These are phyloP conservation scores for Leccinum subtestaceum DNA, from an alignment of 768 basidiomycete genomes.

Conservation along the genomic window DNA sequence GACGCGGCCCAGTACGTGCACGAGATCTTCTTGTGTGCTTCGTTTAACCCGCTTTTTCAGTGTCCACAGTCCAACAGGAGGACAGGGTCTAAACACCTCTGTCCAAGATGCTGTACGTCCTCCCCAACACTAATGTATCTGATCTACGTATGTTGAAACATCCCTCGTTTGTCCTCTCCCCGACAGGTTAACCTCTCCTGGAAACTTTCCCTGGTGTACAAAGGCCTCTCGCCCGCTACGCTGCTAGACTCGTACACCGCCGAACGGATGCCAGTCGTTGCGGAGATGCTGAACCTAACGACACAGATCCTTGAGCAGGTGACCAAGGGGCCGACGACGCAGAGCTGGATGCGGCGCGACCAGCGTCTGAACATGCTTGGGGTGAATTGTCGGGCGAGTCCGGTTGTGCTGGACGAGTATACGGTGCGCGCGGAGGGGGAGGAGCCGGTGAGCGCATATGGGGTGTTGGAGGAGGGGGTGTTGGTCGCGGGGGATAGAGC, in stretches of 20 bases:
- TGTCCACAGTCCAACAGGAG: conserved; percentile 24
- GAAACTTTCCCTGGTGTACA: conserved; percentile 45
- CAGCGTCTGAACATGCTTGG: conserved; percentile 27
- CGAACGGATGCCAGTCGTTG: conserved; percentile 47
- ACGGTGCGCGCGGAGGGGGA: conserved; percentile 1
- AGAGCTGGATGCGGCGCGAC: background rate
- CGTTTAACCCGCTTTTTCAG: conserved; percentile 4
- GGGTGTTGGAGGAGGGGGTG: conserved; percentile 20
- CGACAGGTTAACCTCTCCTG: conserved; percentile 45
- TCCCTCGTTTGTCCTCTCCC: conserved; percentile 39
- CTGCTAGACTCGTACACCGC: conserved; percentile 42
- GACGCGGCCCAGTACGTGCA: conserved; percentile 44
- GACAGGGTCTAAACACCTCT: conserved; percentile 37
- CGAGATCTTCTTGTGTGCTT: background rate
- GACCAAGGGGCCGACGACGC: background rate
- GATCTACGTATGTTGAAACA: background rate
- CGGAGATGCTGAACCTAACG: conserved; percentile 42
- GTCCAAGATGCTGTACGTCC: conserved; percentile 39
- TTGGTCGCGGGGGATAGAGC: conserved; percentile 45
- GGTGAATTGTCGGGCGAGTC: conserved; percentile 37
- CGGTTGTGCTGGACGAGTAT: conserved; percentile 37
- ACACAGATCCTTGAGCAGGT: conserved; percentile 22
- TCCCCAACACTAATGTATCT: conserved; percentile 1
- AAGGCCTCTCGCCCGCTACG: conserved; percentile 27
- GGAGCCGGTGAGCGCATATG: conserved; percentile 14